Percentiles rank a stretch among this genome's conserved stretches.
Evolutionary conservation across 305 asterid genomes (phyloP).

Genomic region (Fraxinus albicans): DNA sequence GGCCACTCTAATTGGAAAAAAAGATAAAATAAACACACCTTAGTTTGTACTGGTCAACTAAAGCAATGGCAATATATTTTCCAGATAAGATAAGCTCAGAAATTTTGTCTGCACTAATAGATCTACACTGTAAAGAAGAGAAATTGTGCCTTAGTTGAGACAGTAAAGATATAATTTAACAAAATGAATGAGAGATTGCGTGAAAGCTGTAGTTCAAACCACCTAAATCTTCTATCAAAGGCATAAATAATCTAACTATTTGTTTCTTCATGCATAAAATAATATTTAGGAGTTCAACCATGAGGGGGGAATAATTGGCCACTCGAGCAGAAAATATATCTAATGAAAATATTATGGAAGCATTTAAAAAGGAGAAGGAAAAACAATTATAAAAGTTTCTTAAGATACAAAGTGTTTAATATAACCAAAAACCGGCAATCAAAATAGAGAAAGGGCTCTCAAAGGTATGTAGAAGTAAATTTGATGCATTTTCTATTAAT

Average conservation of each 20-base stretch:
- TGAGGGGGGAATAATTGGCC: background rate
- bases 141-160: conserved; percentile 25
- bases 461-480: background rate
- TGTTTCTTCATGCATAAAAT: background rate
- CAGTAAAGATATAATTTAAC: background rate
- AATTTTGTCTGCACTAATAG: conserved; percentile 64
- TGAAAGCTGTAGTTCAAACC: conserved; percentile 2
- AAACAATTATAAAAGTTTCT: background rate
- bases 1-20: background rate
- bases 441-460: background rate
- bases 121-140: conserved; percentile 71
- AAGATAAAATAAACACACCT: conserved; percentile 40
- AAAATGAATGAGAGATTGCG: background rate
- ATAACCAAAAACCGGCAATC: background rate
- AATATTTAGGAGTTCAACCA: background rate
- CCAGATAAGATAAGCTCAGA: conserved; percentile 64
- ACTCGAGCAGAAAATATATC: background rate
- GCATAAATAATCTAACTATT: background rate
- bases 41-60: conserved; percentile 77
- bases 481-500: background rate
- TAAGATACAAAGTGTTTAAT: background rate
- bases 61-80: conserved; percentile 71
- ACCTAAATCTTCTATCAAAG: conserved; percentile 8
- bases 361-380: background rate
- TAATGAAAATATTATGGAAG: background rate